These are phyloP conservation scores for Aspergillus piperis DNA, from an alignment of 2,329 filamentous ascomycete species.

Conservation along the genomic window DNA sequence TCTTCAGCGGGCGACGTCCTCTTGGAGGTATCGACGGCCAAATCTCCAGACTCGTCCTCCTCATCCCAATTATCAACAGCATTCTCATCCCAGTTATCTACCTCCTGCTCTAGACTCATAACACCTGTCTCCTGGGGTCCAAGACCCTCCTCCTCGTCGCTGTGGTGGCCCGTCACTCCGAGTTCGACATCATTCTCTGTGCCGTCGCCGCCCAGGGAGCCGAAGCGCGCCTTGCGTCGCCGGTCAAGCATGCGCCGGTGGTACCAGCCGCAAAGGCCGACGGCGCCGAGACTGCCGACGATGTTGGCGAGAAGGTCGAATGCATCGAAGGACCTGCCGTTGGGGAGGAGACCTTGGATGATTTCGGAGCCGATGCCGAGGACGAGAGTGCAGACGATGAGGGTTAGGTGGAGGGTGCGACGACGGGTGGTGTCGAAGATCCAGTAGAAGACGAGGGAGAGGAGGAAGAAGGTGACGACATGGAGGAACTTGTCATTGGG, in stretches of 20 bases:
- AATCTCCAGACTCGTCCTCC: constrained; percentile 45
- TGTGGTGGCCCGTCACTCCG: constrained; percentile 55
- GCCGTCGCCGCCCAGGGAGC: constrained; percentile 61
- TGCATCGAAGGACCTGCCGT: constrained; percentile 71
- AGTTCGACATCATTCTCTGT: constrained; percentile 69
- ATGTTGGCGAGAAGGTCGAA: constrained; percentile 89
- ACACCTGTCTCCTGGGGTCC: constrained; percentile 66
- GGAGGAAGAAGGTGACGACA: constrained; percentile 81
- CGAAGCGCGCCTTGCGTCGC: constrained; percentile 71
- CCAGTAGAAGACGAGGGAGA: constrained; percentile 91
- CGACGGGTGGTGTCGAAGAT: constrained; percentile 87
- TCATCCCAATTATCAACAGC: constrained; percentile 66
- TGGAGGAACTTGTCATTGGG: constrained; percentile 92
- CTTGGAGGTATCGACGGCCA: constrained; percentile 24
- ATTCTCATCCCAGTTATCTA: constrained; percentile 95
- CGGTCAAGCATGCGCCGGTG: constrained; percentile 94
- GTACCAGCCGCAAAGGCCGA: constrained; percentile 83
- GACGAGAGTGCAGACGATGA: constrained; percentile 73
- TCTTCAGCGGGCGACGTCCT: constrained; percentile 23
- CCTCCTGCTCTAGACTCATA: constrained; percentile 72
- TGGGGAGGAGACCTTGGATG: constrained; percentile 66
- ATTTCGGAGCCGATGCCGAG: constrained; percentile 59
- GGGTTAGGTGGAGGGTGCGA: constrained; percentile 78
- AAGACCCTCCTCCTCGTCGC: constrained; percentile 34
- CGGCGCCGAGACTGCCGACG: constrained; percentile 69